Conservation (phyloP, 148 eudicot species). For the Cornus kousa region DNA sequence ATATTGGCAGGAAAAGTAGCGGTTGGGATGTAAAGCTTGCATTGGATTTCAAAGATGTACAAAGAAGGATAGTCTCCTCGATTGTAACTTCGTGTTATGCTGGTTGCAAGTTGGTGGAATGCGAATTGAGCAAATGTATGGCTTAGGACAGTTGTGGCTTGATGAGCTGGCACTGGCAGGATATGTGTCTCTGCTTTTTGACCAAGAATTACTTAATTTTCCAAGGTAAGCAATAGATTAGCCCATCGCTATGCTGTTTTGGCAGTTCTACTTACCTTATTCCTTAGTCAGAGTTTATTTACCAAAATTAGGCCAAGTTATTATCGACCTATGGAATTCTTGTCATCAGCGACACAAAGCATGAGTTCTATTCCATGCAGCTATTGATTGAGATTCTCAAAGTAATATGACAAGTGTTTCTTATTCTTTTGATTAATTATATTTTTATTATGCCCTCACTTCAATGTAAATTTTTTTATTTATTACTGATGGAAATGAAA, state of each 20-base stretch:
- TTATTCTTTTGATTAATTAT: neutral
- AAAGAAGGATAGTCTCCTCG: conserved; percentile 62
- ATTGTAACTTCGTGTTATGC: conserved; percentile 47
- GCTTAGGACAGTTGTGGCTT: conserved; percentile 25
- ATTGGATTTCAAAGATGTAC: conserved; percentile 51
- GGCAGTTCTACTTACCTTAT: neutral
- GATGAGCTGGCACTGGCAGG: neutral
- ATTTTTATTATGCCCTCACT: neutral
- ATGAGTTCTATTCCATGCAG: too few species aligned
- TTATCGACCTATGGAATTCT: neutral
- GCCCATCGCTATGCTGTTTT: neutral
- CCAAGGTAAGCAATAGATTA: neutral
- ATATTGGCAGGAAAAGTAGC: conserved; percentile 23
- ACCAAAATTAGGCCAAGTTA: neutral
- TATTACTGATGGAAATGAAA: neutral
- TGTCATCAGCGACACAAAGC: too few species aligned
- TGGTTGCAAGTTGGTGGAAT: conserved; percentile 45
- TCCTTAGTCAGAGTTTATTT: neutral
- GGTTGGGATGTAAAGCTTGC: conserved; percentile 87
- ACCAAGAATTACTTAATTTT: neutral
- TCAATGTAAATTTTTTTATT: neutral
- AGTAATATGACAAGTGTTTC: neutral
- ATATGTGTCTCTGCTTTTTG: neutral
- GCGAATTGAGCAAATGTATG: conserved; percentile 35
- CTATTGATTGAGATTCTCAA: too few species aligned